Base-by-base conservation (phyloP, 2,329 filamentous ascomycete genomes). In the Aspergillus fumigatiaffinis region DNA sequence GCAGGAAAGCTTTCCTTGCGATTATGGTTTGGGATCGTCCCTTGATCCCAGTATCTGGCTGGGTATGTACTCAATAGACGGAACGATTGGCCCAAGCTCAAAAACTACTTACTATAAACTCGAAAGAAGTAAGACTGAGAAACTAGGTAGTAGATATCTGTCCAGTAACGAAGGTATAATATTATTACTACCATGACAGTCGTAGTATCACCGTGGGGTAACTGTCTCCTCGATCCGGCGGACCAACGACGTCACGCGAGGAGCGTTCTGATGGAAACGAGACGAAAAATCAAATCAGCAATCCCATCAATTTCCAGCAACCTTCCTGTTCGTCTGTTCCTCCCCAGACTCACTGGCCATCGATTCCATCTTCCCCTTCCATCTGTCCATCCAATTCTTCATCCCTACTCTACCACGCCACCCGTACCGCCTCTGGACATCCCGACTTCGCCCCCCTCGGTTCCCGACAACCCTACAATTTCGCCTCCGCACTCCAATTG, bases 161-260 rank as follows among this genome's bases (percentile, higher is more conserved):
- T 53, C 14, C 41, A 20, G 20, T 25, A n/a, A 32, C 14, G 9
- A 47, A 29, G 28, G 10, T 4, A 12, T 12, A 12, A 12, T 29
- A 12, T 12, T 29, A 12, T 29, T 10, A 29, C 28, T 10, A 12
- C 28, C 9, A 29, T 29, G 28, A 20, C 21, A 23, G 21, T 53
- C 21, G 25, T 3, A 4, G 4, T 47, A 25, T 14, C 23, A 14
- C 21, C 44, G 20, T 47, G 41, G 41, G 41, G 41, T 17, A 44
- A 12, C n/a, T 47, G 44, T 23, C 44, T 47, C 12, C 44, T 47
- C 44, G 48, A 50, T 29, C 48, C 48, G 48, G 26, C 26, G 59
- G 61, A 55, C 61, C 63, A 63, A 68, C 69, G 68, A 71, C 69
- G 69, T 71, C 69, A 71, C 69, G 44, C 20, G 44, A 47, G 21